Evolutionary conservation across 202 grass and related monocot genomes (phyloP).

Genomic region (Carex arenaria): DNA sequence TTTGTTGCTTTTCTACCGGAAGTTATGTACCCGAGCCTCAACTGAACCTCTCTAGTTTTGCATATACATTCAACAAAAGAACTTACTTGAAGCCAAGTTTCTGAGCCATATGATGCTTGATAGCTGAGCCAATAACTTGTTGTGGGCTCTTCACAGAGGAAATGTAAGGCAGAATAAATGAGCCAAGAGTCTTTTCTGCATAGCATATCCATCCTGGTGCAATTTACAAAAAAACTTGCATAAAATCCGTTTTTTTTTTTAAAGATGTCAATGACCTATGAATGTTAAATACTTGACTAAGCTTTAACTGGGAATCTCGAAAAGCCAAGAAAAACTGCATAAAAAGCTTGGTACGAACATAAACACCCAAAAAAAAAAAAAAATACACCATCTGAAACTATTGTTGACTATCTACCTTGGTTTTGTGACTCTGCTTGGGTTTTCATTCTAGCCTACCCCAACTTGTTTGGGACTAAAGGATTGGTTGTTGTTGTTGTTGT

Average conservation of each 20-base stretch:
- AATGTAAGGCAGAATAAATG: slow-evolving; percentile 90
- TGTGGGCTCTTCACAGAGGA: slow-evolving; percentile 98
- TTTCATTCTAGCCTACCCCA: no score
- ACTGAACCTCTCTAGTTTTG: neutral
- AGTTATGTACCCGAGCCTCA: neutral
- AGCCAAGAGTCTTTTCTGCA: slow-evolving; percentile 98
- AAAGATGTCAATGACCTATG: neutral
- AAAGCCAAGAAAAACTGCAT: neutral
- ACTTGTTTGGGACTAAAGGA: no score
- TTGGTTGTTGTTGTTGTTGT: no score
- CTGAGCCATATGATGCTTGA: slow-evolving; percentile 76
- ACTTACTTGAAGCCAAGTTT: slow-evolving; percentile 65
- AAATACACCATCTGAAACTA: neutral
- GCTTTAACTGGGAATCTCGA: neutral
- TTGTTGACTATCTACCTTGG: neutral
- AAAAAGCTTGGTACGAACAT: neutral
- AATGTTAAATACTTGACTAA: neutral
- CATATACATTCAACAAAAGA: slow-evolving; percentile 9
- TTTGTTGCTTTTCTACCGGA: neutral
- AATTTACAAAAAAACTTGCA: neutral
- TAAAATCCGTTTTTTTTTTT: neutral
- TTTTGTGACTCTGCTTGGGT: no score
- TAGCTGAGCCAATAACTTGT: slow-evolving; percentile 77
- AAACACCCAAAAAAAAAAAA: neutral
- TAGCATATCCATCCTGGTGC: slow-evolving; percentile 92